Percentiles rank a stretch among this genome's conserved stretches.
phyloP scores from a whole-genome alignment of 2,329 filamentous ascomycete genomes.

The Trichothecium roseum region DNA sequence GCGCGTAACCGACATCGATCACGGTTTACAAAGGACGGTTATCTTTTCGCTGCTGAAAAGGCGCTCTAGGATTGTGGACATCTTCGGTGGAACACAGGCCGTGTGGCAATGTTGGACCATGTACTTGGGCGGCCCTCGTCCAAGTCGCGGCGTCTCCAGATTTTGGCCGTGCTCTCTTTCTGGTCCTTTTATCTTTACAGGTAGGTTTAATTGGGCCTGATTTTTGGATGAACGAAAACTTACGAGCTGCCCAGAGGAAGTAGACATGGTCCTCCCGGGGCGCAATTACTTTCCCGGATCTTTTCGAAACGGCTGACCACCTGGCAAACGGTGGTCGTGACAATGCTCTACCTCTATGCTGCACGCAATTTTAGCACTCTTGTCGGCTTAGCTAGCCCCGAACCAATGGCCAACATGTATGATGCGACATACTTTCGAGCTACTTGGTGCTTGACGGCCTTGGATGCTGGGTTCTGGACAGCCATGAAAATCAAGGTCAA shows the following conservation, averaged over 20 bases:
- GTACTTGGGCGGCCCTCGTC: conserved; percentile 83
- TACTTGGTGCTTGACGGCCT: conserved; percentile 89
- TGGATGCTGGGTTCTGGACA: conserved; percentile 97
- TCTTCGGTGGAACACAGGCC: no score
- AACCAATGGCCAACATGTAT: conserved; percentile 91
- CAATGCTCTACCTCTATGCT: conserved; percentile 84
- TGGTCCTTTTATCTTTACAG: conserved; percentile 79
- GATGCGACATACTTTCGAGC: conserved; percentile 86
- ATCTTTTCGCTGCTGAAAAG: no score
- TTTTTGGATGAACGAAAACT: conserved; percentile 1
- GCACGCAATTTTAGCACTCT: conserved; percentile 90
- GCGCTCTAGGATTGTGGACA: no score
- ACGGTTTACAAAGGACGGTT: no score
- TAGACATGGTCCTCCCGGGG: conserved; percentile 74
- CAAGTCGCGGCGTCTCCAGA: conserved; percentile 85
- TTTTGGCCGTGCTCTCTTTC: conserved; percentile 81
- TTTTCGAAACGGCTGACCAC: conserved; percentile 64
- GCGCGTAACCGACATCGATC: no score
- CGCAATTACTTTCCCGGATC: conserved; percentile 60
- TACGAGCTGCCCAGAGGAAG: conserved; percentile 51
- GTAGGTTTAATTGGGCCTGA: conserved; percentile 29
- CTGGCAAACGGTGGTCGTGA: conserved; percentile 83
- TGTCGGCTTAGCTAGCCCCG: conserved; percentile 80
- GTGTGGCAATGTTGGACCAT: conserved; percentile 60
- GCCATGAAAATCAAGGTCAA: conserved; percentile 81